Conservation (phyloP, 768 basidiomycete genomes). For the Suillus hirtellus region DNA sequence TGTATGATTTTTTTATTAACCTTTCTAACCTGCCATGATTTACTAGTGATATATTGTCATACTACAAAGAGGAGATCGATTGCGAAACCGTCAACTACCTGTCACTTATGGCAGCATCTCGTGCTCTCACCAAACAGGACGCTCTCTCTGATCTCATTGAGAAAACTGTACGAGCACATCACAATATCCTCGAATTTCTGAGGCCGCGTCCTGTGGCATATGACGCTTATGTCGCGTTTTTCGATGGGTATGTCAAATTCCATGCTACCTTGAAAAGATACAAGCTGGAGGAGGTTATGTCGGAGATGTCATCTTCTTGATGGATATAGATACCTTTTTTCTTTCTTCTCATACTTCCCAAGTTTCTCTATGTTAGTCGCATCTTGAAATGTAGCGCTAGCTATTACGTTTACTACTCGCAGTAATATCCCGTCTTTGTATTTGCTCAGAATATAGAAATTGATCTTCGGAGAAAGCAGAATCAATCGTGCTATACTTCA, state of each 20-base stretch:
- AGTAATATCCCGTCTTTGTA: too few relatives aligned
- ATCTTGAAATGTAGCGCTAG: too few relatives aligned
- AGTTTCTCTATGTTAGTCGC: too few relatives aligned
- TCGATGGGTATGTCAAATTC: conserved; percentile 19
- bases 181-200: conserved; percentile 22
- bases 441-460: too few relatives aligned
- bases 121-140: conserved; percentile 25
- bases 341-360: neutral
- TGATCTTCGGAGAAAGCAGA: too few relatives aligned
- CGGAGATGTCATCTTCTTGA: neutral
- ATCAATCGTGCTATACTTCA: too few relatives aligned
- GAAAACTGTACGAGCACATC: conserved; percentile 21
- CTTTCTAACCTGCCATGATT: neutral
- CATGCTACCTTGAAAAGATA: conserved; percentile 22
- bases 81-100: conserved; percentile 35
- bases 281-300: conserved; percentile 16
- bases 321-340: neutral
- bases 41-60: conserved; percentile 30
- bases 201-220: conserved; percentile 9
- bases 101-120: conserved; percentile 27
- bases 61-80: conserved; percentile 37
- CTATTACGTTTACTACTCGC: too few relatives aligned
- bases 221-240: conserved; percentile 11
- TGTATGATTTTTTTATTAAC: neutral
- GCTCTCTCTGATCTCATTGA: conserved; percentile 25